Base-by-base conservation (phyloP, 805 yeast genomes). In the Hanseniaspora valbyensis region DNA sequence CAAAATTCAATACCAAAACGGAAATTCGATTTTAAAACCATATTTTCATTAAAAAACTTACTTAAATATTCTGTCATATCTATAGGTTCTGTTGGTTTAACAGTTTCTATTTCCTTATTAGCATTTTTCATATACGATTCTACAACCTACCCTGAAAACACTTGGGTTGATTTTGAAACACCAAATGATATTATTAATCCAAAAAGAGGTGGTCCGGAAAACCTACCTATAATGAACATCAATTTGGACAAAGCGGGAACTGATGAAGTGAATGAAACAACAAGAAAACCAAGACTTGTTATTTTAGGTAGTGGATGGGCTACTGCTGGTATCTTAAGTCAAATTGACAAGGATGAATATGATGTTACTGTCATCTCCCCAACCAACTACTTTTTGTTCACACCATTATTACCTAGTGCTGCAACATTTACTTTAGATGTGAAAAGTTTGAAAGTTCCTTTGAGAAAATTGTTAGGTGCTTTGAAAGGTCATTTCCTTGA, bases 291-390 rank as follows among this genome's bases (percentile, higher is more conserved):
- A 32, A 72, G 72, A 53, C 64, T 80, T 48, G 83, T 80, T 3
- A 69, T 80, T 30, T 66, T 80, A 32, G 86, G 86, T 16, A 73
- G 80, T 34, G 86, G 86, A 42, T 80, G 86, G 86, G 86, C 83
- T 2, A 73, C 83, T 8, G 83, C 77, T 26, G 77, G 80, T 13
- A 58, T 79, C 9, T 66, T 80, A 55, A 77, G 75, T 58, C 66
- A 67, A 41, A 59, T 80, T 49, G 69, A 70, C 52, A 70, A 74
- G 22, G 73, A 74, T 39, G 76, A 75, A 55, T 80, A 78, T 61
- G 80, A 79, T 56, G 78, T 80, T 50, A 78, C 83, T 2, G 79
- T 80, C 24, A 70, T 80, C 33, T 78, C 84, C 2, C 86, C 86
- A 22, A 77, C 80, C 2, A 79, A 79, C 60, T 80, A 80, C 61